Percentiles rank a stretch among this genome's conserved stretches.
These are phyloP conservation scores for Xylariaceae sp. DNA, from an alignment of 2,329 filamentous ascomycete species.

Conservation along the genomic window DNA sequence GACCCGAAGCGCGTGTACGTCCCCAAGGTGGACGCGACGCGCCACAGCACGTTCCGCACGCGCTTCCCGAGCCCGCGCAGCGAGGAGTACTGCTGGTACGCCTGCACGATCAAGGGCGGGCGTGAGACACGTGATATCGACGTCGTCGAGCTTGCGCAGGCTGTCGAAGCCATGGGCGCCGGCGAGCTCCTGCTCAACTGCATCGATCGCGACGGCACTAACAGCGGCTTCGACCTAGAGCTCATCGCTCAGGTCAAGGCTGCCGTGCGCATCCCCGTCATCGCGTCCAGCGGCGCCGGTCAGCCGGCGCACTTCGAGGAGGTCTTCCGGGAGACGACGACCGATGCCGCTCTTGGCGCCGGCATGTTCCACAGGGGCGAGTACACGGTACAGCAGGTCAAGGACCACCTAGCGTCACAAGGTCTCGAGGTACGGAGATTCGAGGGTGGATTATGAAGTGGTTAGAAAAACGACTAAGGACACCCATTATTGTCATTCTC, in stretches of 20 bases:
- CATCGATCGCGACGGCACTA: constrained; percentile 94
- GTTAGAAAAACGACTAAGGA: background rate
- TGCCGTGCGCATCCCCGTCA: constrained; percentile 86
- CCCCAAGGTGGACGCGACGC: constrained; percentile 60
- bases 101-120: constrained; percentile 93
- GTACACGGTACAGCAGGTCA: constrained; percentile 91
- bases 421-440: constrained; percentile 75
- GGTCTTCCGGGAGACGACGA: constrained; percentile 78
- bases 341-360: constrained; percentile 89
- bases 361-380: constrained; percentile 97
- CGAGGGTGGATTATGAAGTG: constrained; percentile 49
- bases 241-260: constrained; percentile 81
- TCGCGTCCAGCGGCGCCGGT: constrained; percentile 89
- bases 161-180: constrained; percentile 91
- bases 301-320: constrained; percentile 82
- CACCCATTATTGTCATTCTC: too few relatives aligned
- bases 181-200: constrained; percentile 95
- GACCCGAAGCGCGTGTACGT: constrained; percentile 93
- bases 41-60: constrained; percentile 69
- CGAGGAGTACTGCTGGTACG: constrained; percentile 88
- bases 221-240: constrained; percentile 90
- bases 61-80: constrained; percentile 64
- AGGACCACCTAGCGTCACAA: constrained; percentile 67
- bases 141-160: constrained; percentile 78
- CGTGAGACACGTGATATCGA: constrained; percentile 92